Conservation (phyloP, 2,329 filamentous ascomycete genomes). For the Magnaporthiopsis rhizophila region DNA sequence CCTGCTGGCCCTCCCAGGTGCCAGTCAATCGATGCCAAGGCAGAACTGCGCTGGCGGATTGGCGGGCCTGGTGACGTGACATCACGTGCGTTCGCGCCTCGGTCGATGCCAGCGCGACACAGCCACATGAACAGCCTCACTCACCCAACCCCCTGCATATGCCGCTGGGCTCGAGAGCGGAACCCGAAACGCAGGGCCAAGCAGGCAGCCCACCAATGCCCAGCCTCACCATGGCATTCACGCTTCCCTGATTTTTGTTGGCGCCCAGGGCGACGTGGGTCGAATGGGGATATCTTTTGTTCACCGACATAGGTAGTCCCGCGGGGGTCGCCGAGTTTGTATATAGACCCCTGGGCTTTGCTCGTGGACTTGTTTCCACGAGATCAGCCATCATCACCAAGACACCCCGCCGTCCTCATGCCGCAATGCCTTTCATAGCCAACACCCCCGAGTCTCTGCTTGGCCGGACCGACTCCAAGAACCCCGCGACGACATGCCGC, state of each 20-base stretch:
- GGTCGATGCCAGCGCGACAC: neutral
- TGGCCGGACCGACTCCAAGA: slow-evolving; percentile 73
- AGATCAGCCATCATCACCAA: too few relatives aligned
- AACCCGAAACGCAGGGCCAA: neutral
- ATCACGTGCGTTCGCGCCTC: neutral
- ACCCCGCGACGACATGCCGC: slow-evolving; percentile 76
- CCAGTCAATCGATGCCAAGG: neutral
- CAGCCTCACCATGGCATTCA: slow-evolving; percentile 6
- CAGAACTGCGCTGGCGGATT: neutral
- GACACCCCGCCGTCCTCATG: too few relatives aligned
- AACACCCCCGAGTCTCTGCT: slow-evolving; percentile 77
- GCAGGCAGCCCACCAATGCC: slow-evolving; percentile 5
- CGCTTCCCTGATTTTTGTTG: neutral
- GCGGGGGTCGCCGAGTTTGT: too few relatives aligned
- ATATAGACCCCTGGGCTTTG: too few relatives aligned
- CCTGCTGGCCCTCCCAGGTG: neutral
- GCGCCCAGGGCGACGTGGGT: neutral
- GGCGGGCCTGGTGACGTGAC: neutral
- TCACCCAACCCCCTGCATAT: slow-evolving; percentile 3
- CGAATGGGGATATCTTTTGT: neutral
- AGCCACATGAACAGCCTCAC: slow-evolving; percentile 6
- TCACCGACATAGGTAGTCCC: neutral
- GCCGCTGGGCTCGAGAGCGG: neutral
- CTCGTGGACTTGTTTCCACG: neutral
- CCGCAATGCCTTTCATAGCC: slow-evolving; percentile 54